Conservation (phyloP, 2,329 filamentous ascomycete genomes). For the Hawksworthiomyces lignivorus region DNA sequence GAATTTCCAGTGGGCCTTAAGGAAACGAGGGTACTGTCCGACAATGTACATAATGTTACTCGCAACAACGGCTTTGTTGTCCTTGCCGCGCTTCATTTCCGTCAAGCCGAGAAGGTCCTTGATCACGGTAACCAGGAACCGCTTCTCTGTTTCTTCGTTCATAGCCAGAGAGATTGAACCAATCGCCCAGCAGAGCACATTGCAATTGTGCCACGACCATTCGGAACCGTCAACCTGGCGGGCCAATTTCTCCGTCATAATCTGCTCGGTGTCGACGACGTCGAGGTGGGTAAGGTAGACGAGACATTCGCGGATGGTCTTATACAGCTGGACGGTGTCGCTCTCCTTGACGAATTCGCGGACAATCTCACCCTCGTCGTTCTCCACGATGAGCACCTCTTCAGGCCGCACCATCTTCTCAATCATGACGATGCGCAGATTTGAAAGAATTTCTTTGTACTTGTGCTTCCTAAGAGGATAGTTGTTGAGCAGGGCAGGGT, state of each 20-base stretch:
- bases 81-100: constrained; percentile 98
- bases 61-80: constrained; percentile 98
- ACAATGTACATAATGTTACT: constrained; percentile 99
- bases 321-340: constrained; percentile 98
- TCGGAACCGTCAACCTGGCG: constrained; percentile 91
- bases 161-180: constrained; percentile 97
- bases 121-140: constrained; percentile 96
- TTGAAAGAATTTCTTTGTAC: constrained; percentile 88
- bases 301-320: constrained; percentile 93
- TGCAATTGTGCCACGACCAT: constrained; percentile 99
- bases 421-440: constrained; percentile 95
- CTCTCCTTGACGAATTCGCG: constrained; percentile 99
- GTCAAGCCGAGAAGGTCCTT: constrained; percentile 95
- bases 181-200: constrained; percentile 98
- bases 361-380: constrained; percentile 97
- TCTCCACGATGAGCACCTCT: constrained; percentile 98
- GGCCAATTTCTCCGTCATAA: constrained; percentile 98
- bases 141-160: constrained; percentile 99
- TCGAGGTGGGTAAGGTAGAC: constrained; percentile 97
- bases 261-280: constrained; percentile 93
- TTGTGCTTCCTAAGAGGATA: constrained; percentile 97
- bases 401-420: constrained; percentile 99
- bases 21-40: constrained; percentile 92
- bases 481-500: constrained; percentile 76
- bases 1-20: constrained; percentile 99